phyloP scores from a whole-genome alignment of 176 grass and related monocot genomes.

The Oryza meyeriana region DNA sequence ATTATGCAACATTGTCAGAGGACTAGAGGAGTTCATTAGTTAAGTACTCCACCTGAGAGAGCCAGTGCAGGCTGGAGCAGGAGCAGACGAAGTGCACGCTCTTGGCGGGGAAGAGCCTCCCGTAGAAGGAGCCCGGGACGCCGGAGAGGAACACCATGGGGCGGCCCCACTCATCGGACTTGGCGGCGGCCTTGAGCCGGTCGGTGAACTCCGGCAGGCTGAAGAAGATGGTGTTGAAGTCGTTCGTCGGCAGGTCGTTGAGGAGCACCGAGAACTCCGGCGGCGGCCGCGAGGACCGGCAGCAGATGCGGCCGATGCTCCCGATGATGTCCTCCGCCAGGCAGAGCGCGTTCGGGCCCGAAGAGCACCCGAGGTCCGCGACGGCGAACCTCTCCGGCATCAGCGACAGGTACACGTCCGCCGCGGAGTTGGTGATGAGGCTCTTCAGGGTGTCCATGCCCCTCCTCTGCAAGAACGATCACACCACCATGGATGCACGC shows the following conservation, averaged over 20 bases:
- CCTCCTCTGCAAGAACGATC: slow-evolving; percentile 54
- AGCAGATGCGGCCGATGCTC: slow-evolving; percentile 48
- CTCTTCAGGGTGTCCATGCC: slow-evolving; percentile 68
- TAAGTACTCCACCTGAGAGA: slow-evolving; percentile 52
- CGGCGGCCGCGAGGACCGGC: slow-evolving; percentile 40
- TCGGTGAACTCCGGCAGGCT: slow-evolving; percentile 63
- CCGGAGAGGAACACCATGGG: slow-evolving; percentile 80
- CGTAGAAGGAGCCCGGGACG: slow-evolving; percentile 88
- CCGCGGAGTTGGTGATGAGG: slow-evolving; percentile 62
- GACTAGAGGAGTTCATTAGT: too few relatives aligned
- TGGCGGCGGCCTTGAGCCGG: slow-evolving; percentile 45
- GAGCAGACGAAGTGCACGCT: slow-evolving; percentile 90
- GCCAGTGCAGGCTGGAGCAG: slow-evolving; percentile 94
- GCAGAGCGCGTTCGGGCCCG: slow-evolving; percentile 77
- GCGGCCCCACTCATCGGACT: slow-evolving; percentile 49
- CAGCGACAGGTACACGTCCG: slow-evolving; percentile 60
- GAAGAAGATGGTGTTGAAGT: slow-evolving; percentile 93
- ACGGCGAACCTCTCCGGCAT: slow-evolving; percentile 73
- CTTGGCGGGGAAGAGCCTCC: slow-evolving; percentile 60
- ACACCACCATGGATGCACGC: background rate
- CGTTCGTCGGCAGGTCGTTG: slow-evolving; percentile 94
- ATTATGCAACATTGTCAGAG: background rate
- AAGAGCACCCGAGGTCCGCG: slow-evolving; percentile 89
- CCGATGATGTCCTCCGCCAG: slow-evolving; percentile 69
- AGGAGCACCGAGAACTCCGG: slow-evolving; percentile 95